These are phyloP conservation scores for Heteromeles arbutifolia DNA, from an alignment of 306 rosid species.

Conservation along the genomic window DNA sequence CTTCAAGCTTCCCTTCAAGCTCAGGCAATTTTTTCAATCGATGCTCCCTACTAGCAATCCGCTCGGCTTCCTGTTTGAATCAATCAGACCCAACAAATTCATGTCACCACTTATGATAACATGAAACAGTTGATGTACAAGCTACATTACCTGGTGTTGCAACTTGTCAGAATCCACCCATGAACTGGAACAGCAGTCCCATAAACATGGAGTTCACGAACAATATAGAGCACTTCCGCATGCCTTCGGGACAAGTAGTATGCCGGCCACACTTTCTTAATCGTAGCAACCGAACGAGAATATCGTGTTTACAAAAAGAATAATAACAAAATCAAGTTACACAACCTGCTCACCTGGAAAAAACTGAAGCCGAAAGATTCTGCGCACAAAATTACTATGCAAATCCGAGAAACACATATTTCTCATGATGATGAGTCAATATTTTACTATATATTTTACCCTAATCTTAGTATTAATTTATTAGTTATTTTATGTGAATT, in stretches of 20 bases:
- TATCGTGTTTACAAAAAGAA: conserved; percentile 48
- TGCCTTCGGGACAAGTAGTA: conserved; percentile 77
- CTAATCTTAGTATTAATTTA: too few species aligned
- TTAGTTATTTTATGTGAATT: too few species aligned
- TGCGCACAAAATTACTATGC: neutral
- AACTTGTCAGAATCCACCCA: conserved; percentile 85
- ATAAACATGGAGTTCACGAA: conserved; percentile 95
- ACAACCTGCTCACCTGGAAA: neutral
- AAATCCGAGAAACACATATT: neutral
- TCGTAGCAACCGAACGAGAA: conserved; percentile 85
- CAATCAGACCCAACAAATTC: neutral
- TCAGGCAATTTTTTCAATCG: conserved; percentile 63
- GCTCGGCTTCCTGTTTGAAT: conserved; percentile 71
- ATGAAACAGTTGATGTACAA: neutral
- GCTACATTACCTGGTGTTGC: conserved; percentile 76
- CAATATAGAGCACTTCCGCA: conserved; percentile 75
- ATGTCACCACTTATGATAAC: neutral
- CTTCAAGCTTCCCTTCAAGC: too few species aligned
- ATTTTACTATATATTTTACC: too few species aligned
- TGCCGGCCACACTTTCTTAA: conserved; percentile 83
- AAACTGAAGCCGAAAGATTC: neutral
- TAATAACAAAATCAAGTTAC: conserved; percentile 10
- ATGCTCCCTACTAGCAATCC: conserved; percentile 69
- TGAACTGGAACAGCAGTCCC: conserved; percentile 99
- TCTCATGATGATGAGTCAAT: too few species aligned